phyloP scores from a whole-genome alignment of 2,329 filamentous ascomycete species.

The Parastagonospora avenae region DNA sequence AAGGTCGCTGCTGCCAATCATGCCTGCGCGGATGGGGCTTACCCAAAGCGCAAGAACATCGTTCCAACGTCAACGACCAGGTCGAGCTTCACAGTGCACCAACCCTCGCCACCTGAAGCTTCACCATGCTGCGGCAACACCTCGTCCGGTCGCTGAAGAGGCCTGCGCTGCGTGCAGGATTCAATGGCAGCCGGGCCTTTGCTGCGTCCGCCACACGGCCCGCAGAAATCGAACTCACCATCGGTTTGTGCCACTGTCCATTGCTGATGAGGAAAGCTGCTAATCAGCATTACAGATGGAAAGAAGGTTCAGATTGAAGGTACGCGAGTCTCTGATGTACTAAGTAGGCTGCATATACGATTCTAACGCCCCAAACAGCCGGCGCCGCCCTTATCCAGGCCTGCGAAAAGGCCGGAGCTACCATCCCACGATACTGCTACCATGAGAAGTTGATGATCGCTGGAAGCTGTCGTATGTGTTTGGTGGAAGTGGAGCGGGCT shows the following conservation, averaged over 20 bases:
- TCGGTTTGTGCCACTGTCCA: constrained; percentile 67
- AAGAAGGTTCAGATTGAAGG: constrained; percentile 98
- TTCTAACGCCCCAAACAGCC: constrained; percentile 62
- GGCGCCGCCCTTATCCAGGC: constrained; percentile 97
- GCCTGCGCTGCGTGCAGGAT: constrained; percentile 57
- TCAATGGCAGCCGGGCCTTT: constrained; percentile 76
- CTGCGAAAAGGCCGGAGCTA: constrained; percentile 95
- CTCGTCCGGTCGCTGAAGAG: constrained; percentile 66
- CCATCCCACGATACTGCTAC: constrained; percentile 96
- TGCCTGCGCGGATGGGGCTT: constrained; percentile 22
- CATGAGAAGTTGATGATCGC: constrained; percentile 99
- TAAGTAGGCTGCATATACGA: constrained; percentile 17
- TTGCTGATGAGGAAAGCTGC: constrained; percentile 25
- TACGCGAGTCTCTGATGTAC: constrained; percentile 50
- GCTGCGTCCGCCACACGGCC: constrained; percentile 76
- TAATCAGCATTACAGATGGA: constrained; percentile 70
- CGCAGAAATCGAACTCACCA: constrained; percentile 95
- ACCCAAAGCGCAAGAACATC: constrained; percentile 16
- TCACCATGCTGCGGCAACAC: constrained; percentile 67
- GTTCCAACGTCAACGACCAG: constrained; percentile 30
- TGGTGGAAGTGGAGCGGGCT: constrained; percentile 95
- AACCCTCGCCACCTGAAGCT: constrained; percentile 35
- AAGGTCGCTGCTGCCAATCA: constrained; percentile 40
- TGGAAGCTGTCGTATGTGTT: constrained; percentile 99
- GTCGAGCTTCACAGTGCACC: constrained; percentile 28